Evolutionary conservation across 768 basidiomycete genomes (phyloP).

Genomic region (Coprinopsis strossmayeri): DNA sequence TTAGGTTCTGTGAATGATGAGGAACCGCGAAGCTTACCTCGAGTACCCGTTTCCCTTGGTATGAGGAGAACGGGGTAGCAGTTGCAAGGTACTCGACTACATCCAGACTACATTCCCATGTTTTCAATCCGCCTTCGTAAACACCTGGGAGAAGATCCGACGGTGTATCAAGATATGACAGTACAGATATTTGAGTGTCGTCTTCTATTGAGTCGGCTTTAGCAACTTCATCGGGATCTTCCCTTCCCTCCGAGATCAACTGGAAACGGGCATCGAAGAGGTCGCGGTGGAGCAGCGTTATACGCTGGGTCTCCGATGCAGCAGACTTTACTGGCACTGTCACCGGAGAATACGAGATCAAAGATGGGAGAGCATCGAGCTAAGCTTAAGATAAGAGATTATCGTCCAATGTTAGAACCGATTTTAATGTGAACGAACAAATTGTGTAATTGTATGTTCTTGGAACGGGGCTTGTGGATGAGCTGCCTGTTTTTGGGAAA

Average conservation of each 20-base stretch:
- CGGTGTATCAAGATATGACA: conserved; percentile 70
- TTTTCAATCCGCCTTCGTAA: conserved; percentile 96
- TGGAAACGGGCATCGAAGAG: conserved; percentile 97
- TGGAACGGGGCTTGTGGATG: conserved; percentile 17
- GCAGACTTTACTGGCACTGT: conserved; percentile 46
- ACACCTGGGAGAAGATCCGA: conserved; percentile 88
- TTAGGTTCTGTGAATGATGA: background rate
- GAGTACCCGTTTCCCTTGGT: conserved; percentile 49
- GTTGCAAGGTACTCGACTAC: conserved; percentile 61
- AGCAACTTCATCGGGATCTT: conserved; percentile 19
- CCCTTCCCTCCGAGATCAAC: conserved; percentile 55
- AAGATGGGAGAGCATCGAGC: conserved; percentile 62
- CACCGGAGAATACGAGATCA: conserved; percentile 78
- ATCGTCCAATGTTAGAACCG: conserved; percentile 5
- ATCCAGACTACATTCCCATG: conserved; percentile 95
- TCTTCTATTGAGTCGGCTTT: conserved; percentile 1
- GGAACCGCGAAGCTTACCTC: conserved; percentile 50
- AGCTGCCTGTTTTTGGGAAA: background rate
- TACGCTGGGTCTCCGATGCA: conserved; percentile 19
- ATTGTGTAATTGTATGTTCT: conserved; percentile 26
- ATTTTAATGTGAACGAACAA: conserved; percentile 25
- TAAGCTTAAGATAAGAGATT: conserved; percentile 23
- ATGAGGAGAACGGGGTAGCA: conserved; percentile 15
- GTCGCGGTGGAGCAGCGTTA: conserved; percentile 67
- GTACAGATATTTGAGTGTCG: conserved; percentile 16